Percentiles rank a stretch among this genome's conserved stretches.
phyloP scores from a whole-genome alignment of 176 grass and related monocot genomes.

The Oryza meyeriana region DNA sequence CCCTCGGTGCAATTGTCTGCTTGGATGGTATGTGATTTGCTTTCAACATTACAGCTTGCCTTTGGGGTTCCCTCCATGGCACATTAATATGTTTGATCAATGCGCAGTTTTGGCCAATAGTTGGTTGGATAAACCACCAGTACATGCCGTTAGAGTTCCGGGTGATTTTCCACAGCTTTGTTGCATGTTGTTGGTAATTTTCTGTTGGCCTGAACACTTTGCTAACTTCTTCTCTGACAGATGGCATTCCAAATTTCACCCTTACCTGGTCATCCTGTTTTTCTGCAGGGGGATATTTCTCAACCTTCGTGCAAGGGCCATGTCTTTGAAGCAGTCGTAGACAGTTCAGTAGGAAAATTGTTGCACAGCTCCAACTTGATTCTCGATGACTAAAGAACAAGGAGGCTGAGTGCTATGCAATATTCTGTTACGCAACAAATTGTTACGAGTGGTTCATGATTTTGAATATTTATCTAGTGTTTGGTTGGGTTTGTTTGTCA shows the following conservation, averaged over 20 bases:
- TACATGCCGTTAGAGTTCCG: constrained; percentile 89
- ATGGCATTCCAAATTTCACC: background rate
- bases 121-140: constrained; percentile 88
- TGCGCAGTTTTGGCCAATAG: constrained; percentile 82
- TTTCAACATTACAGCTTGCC: background rate
- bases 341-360: background rate
- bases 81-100: background rate
- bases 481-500: constrained; percentile 19
- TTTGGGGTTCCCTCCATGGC: background rate
- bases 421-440: background rate
- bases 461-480: background rate
- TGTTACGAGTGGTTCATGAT: background rate
- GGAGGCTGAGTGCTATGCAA: background rate
- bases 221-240: background rate
- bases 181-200: constrained; percentile 88
- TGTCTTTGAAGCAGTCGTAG: constrained; percentile 64
- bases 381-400: background rate
- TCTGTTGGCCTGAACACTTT: background rate
- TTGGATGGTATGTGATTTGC: constrained; percentile 66
- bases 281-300: constrained; percentile 85
- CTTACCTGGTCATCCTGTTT: background rate
- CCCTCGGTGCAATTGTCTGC: constrained; percentile 82
- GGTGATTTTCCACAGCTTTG: constrained; percentile 80
- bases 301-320: constrained; percentile 75
- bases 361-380: background rate